A percentile compares a stretch with the other conserved stretches of the same genome.
Evolutionary conservation across 2,329 filamentous ascomycete species (phyloP).

Genomic region (Epichloe sp.): DNA sequence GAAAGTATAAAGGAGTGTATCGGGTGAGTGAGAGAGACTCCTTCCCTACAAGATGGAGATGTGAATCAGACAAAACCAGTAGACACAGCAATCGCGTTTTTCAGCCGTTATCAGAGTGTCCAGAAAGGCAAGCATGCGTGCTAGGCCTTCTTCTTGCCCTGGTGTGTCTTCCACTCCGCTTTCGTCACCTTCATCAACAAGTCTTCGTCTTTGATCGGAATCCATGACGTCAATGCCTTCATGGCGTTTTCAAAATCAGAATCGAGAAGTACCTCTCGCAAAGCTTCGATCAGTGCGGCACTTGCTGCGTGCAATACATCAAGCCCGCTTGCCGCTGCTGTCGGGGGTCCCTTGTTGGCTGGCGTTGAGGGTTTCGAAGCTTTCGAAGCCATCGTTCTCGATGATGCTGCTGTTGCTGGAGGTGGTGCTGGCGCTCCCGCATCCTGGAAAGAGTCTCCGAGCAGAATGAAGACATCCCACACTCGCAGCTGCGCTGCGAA

Average conservation of each 20-base stretch:
- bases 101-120: slow-evolving; percentile 9
- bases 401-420: neutral
- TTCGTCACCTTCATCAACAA: slow-evolving; percentile 81
- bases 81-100: neutral
- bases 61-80: too few relatives aligned
- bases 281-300: slow-evolving; percentile 80
- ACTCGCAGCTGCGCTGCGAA: slow-evolving; percentile 89
- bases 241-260: slow-evolving; percentile 96
- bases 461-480: slow-evolving; percentile 95
- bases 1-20: slow-evolving; percentile 3
- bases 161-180: slow-evolving; percentile 66
- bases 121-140: slow-evolving; percentile 15
- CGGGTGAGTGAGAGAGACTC: slow-evolving; percentile 4
- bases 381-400: neutral
- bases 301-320: slow-evolving; percentile 84
- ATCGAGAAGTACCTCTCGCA: slow-evolving; percentile 75
- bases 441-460: slow-evolving; percentile 37
- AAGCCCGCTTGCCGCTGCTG: slow-evolving; percentile 37
- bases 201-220: slow-evolving; percentile 89
- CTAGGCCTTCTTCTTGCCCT: slow-evolving; percentile 31
- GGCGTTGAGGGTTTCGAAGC: neutral
- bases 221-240: slow-evolving; percentile 90
- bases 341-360: slow-evolving; percentile 4
- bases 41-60: too few relatives aligned
- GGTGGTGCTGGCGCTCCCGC: neutral